Base-by-base conservation (phyloP, 2,329 filamentous ascomycete species). In the Taxawa tesnikishii region DNA sequence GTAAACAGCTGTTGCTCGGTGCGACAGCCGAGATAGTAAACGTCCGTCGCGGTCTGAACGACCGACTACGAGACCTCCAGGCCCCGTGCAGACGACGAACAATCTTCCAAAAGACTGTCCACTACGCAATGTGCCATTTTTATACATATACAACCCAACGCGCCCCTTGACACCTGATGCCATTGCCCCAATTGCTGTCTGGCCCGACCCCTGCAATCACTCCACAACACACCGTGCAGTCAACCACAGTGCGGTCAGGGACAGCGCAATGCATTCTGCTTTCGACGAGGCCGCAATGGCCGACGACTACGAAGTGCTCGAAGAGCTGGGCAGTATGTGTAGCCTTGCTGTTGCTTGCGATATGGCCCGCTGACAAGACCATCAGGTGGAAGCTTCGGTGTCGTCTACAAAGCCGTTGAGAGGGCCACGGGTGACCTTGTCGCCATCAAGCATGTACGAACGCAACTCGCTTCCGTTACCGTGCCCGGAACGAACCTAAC, bases 351-450 rank as follows among this genome's bases (percentile, higher is more conserved):
- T n/a, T n/a, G n/a, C 8, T 23, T 23, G 19, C 8, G 19, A n/a
- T 8, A 17, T 17, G 10, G 16, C 7, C 16, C 4, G 21, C 28
- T 32, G 28, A 38, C 12, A 14, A 19, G 6, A 18, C 12, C 21
- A 28, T 15, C 33, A 92, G 84, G 83, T 58, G 88, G 88, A 37
- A 94, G 87, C 56, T 98, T 98, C 56, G 90, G 90, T 35, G 77
- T 88, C 27, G 90, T 98, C 18, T 98, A 93, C 70, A 94, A 94
- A 58, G 90, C 85, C 31, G 87, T 94, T 50, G 85, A 96, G 49
- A 83, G 78, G 53, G 66, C 75, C 16, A 94, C 88, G 1, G 88
- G 88, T 42, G 85, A 94, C 49, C 80, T 87, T 25, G 90, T 96
- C 33, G 90, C 90, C 18, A 90, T 98, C 58, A 98, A 98, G 61